Evolutionary conservation across 1,284 basidiomycete species (phyloP).

Genomic region (Pyrrhoderma noxium): DNA sequence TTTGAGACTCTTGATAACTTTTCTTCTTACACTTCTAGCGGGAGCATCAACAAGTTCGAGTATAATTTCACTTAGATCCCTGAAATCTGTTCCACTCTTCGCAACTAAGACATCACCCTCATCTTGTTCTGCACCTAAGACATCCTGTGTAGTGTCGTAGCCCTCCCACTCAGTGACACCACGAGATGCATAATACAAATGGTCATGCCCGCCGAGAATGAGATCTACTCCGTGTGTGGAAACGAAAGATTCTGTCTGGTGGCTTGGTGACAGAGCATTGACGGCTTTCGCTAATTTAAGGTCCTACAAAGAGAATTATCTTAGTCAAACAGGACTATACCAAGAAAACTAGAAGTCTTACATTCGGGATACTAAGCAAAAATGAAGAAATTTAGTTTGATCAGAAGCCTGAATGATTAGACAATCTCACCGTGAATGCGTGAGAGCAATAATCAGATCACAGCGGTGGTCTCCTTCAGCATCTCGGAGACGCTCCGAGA

Average conservation of each 20-base stretch:
- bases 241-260: conserved; percentile 40
- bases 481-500: conserved; percentile 69
- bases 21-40: conserved; percentile 55
- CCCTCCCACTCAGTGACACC: conserved; percentile 71
- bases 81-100: conserved; percentile 90
- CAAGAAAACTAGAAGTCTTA: conserved; percentile 23
- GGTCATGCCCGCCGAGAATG: conserved; percentile 87
- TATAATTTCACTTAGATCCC: conserved; percentile 72
- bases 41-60: conserved; percentile 60
- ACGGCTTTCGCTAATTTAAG: conserved; percentile 59
- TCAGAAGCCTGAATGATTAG: conserved; percentile 26
- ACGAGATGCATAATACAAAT: conserved; percentile 77
- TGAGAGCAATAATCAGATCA: conserved; percentile 77
- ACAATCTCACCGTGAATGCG: conserved; percentile 55
- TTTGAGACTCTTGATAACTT: conserved; percentile 56
- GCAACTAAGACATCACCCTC: conserved; percentile 64
- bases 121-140: conserved; percentile 72
- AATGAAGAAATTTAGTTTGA: conserved; percentile 19
- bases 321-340: conserved; percentile 26
- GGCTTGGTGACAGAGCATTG: conserved; percentile 50
- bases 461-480: conserved; percentile 61
- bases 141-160: conserved; percentile 47
- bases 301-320: conserved; percentile 40
- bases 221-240: conserved; percentile 76
- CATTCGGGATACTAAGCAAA: conserved; percentile 26